A percentile compares a stretch with the other conserved stretches of the same genome.
Evolutionary conservation across 129 eudicot species (phyloP).

Genomic region (Centaurea solstitialis): DNA sequence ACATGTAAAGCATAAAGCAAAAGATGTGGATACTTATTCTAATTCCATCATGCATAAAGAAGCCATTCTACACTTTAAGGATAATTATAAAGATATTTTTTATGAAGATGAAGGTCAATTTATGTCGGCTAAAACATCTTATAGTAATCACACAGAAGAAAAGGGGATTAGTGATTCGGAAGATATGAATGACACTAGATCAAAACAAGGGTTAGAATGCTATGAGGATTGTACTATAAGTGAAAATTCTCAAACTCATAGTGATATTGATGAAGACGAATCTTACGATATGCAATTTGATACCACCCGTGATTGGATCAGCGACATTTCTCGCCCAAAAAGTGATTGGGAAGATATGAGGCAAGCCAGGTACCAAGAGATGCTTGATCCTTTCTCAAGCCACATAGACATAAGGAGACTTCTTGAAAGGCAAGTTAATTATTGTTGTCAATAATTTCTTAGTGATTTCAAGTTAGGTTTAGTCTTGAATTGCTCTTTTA

Average conservation of each 20-base stretch:
- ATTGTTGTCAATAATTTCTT: background rate
- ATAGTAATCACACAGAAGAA: constrained; percentile 11
- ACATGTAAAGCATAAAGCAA: constrained; percentile 14
- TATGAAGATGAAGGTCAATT: constrained; percentile 37
- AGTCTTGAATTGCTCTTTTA: background rate
- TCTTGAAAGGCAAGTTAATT: constrained; percentile 59
- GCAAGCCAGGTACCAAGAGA: constrained; percentile 79
- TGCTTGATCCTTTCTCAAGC: constrained; percentile 59
- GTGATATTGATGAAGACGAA: constrained; percentile 58
- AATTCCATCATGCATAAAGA: constrained; percentile 25
- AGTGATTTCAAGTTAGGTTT: background rate
- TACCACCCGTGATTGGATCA: constrained; percentile 61
- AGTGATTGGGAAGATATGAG: constrained; percentile 85
- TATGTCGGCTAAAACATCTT: constrained; percentile 24
- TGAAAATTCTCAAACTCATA: constrained; percentile 51
- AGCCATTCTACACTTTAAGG: background rate
- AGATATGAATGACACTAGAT: background rate
- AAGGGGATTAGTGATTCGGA: constrained; percentile 10
- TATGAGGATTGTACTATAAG: constrained; percentile 44
- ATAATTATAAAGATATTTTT: background rate
- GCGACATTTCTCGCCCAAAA: constrained; percentile 79
- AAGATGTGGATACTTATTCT: constrained; percentile 25
- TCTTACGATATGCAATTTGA: constrained; percentile 37
- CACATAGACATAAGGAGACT: constrained; percentile 65
- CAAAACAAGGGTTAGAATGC: constrained; percentile 20